A percentile compares a stretch with the other conserved stretches of the same genome.
phyloP scores from a whole-genome alignment of 2,329 filamentous ascomycete genomes.

The Hymenoscyphus infarciens region DNA sequence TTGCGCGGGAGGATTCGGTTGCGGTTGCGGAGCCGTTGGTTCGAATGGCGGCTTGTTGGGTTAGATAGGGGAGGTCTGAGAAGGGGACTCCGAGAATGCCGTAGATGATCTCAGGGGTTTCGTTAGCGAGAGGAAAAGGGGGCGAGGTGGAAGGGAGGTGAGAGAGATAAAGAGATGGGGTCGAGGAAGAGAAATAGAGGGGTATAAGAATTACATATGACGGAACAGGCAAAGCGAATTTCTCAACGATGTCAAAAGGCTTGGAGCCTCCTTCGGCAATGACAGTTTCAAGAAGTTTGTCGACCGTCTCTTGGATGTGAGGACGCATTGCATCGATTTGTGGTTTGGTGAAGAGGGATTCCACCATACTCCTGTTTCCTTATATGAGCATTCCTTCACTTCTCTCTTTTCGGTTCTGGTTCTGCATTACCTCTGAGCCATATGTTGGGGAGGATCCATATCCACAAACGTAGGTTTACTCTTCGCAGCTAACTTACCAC shows the following conservation, averaged over 20 bases:
- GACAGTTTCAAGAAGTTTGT: slow-evolving; percentile 42
- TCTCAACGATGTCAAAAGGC: slow-evolving; percentile 45
- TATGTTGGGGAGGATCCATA: slow-evolving; percentile 48
- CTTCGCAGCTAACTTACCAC: slow-evolving; percentile 45
- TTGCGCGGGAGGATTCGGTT: slow-evolving; percentile 44
- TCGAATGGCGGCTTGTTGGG: slow-evolving; percentile 44
- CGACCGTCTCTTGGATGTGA: slow-evolving; percentile 45
- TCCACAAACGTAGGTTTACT: slow-evolving; percentile 49
- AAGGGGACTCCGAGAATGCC: slow-evolving; percentile 47
- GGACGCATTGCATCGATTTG: slow-evolving; percentile 41
- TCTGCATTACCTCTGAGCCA: slow-evolving; percentile 39
- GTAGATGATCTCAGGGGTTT: slow-evolving; percentile 43
- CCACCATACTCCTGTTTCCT: slow-evolving; percentile 45
- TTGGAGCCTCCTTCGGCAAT: slow-evolving; percentile 37
- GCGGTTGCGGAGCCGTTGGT: slow-evolving; percentile 47
- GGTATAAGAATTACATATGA: slow-evolving; percentile 39
- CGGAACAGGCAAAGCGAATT: slow-evolving; percentile 46
- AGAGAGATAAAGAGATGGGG: no score
- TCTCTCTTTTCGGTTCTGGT: background rate
- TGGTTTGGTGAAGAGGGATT: slow-evolving; percentile 41
- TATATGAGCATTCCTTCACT: background rate
- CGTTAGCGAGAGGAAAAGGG: slow-evolving; percentile 5
- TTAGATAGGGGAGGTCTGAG: slow-evolving; percentile 45
- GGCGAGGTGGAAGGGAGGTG: no score
- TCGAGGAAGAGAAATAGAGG: slow-evolving; percentile 6